Percentiles rank a stretch among this genome's conserved stretches.
These are phyloP conservation scores for Zygoascus sp. DNA, from an alignment of 1,139 yeast genomes.

Conservation along the genomic window DNA sequence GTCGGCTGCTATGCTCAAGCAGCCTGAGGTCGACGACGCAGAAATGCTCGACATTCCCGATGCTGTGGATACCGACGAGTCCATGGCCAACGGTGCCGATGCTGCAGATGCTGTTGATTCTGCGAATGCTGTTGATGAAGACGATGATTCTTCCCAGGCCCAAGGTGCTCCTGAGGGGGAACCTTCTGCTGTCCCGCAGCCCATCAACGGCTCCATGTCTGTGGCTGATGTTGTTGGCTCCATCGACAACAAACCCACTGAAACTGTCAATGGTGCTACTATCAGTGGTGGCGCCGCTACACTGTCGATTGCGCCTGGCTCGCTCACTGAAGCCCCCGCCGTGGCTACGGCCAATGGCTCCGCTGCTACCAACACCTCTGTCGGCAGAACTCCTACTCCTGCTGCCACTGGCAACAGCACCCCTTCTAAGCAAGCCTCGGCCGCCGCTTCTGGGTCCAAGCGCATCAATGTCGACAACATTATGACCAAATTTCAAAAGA, in stretches of 20 bases:
- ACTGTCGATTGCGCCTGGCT: constrained; percentile 11
- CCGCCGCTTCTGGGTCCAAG: constrained; percentile 20
- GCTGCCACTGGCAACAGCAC: constrained; percentile 11
- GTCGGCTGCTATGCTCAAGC: neutral
- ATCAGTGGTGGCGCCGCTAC: constrained; percentile 7
- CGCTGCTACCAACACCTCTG: neutral
- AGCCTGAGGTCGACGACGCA: neutral
- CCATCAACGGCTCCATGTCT: neutral
- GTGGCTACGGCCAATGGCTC: constrained; percentile 1
- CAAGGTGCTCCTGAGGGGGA: neutral
- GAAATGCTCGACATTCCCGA: constrained; percentile 6
- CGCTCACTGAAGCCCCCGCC: constrained; percentile 1
- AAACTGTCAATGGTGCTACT: neutral
- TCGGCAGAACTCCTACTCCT: neutral
- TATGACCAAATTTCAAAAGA: constrained; percentile 67
- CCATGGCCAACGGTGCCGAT: neutral
- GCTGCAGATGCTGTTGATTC: neutral
- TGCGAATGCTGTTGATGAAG: neutral
- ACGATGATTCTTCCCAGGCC: neutral
- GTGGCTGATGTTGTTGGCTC: constrained; percentile 10
- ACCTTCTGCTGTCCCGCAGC: neutral
- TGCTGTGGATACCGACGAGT: constrained; percentile 4
- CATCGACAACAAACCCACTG: neutral
- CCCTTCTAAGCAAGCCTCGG: neutral
- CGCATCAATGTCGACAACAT: constrained; percentile 69